Conservation (phyloP, 225 moss, liverwort and hornwort genomes). For the Asterella californica region DNA sequence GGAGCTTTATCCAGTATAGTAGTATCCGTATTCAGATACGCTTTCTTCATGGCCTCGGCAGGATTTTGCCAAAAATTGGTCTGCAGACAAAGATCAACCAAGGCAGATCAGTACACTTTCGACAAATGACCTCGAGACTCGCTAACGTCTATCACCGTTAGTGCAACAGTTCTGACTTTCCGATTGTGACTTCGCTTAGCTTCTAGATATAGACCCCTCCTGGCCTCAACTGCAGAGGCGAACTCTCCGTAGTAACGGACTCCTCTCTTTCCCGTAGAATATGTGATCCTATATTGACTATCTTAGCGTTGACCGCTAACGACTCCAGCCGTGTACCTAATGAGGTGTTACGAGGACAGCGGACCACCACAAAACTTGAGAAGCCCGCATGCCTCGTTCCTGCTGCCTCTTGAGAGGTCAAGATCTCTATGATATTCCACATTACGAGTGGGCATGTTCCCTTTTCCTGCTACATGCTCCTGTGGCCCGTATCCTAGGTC, state of each 20-base stretch:
- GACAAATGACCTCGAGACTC: not conserved
- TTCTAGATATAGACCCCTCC: not conserved
- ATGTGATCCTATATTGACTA: not conserved
- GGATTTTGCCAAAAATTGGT: slow-evolving; percentile 72
- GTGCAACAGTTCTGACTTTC: not conserved
- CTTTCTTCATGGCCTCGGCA: slow-evolving; percentile 65
- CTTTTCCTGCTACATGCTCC: not conserved
- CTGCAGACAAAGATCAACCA: slow-evolving; percentile 32
- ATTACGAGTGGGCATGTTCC: not conserved
- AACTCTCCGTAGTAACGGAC: not conserved
- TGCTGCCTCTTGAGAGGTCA: not conserved
- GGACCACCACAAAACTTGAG: not conserved
- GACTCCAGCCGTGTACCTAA: slow-evolving; percentile 4
- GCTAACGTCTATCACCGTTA: not conserved
- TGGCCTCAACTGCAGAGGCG: not conserved
- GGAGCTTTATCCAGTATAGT: slow-evolving; percentile 69
- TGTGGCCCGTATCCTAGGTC: not conserved
- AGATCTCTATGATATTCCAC: not conserved
- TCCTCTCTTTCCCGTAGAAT: not conserved
- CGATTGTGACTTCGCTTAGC: not conserved
- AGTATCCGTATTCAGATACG: slow-evolving; percentile 72
- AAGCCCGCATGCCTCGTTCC: not conserved
- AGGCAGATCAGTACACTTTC: not conserved
- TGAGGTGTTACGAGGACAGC: not conserved
- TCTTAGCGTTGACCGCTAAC: slow-evolving; percentile 2